Evolutionary conservation across 306 rosid genomes (phyloP), one percentile per base, ranked within the genome.

Genomic region (Trifolium dubium): DNA sequence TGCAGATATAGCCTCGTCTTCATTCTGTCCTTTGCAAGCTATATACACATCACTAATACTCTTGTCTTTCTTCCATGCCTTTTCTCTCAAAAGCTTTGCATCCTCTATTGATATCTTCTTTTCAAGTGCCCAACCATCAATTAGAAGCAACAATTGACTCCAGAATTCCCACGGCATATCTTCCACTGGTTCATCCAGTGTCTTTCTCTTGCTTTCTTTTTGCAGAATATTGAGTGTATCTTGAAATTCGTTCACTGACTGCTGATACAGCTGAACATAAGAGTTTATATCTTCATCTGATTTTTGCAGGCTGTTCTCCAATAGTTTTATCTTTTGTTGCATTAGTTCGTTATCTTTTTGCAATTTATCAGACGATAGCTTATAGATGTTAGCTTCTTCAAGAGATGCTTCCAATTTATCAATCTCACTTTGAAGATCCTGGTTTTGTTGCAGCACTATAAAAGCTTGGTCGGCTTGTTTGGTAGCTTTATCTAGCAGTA

Each of bases 151-250:
- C 70, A 94, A 69, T 55, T 76, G 83, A 76, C 96, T 94, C 99
- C 97, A 94, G 85, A 88, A 94, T 64, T 94, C 99, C 92, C 84
- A 79, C 8, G 99, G 96, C 96, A 87, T 89, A 84, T 94, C 95
- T 82, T 89, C 85, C 76, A 88, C 88, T 5, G 93, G 96, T 77
- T 85, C 93, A 76, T 85, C 82, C 59, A 73, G 58, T 54, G 79
- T 50, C 80, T 85, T 87, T 83, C 65, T 86, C 85, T 87, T 89
- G 96, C 91, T 90, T 82, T 84, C 92, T 83, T 87, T 91, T 81
- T 90, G 88, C 65, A 94, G 67, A 73, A 74, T 85, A 80, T 80
- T 34, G 12, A 89, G 80, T 59, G 96, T 84, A 40, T 88, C 91
- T 78, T 94, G 96, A 84, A 94, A 92, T 80, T 92, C 98, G 60